Evolutionary conservation across 495 filamentous ascomycete genomes (phyloP).

Genomic region (Hypoxylon fragiforme): DNA sequence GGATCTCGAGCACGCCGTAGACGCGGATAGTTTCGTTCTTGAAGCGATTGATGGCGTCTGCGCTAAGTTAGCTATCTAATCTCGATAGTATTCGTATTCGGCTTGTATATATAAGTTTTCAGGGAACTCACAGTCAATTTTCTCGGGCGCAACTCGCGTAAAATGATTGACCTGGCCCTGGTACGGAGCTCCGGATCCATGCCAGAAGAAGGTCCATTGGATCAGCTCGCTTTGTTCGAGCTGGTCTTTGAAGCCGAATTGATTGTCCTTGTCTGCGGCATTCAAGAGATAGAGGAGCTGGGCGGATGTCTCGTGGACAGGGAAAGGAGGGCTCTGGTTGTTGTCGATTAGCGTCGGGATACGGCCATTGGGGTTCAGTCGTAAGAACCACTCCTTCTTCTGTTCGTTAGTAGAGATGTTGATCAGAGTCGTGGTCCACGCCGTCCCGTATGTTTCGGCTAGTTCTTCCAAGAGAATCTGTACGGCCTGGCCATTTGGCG

Average conservation of each 20-base stretch:
- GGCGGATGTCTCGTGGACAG: constrained; percentile 57
- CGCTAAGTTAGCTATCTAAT: not conserved
- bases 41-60: constrained; percentile 58
- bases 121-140: constrained; percentile 48
- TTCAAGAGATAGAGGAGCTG: constrained; percentile 57
- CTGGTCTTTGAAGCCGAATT: constrained; percentile 50
- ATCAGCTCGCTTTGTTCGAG: constrained; percentile 46
- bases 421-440: constrained; percentile 57
- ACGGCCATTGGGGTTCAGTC: constrained; percentile 54
- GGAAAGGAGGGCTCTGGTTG: constrained; percentile 52
- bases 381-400: constrained; percentile 63
- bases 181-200: constrained; percentile 50
- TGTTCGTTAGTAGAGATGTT: constrained; percentile 60
- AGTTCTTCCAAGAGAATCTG: constrained; percentile 41
- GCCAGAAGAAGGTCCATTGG: constrained; percentile 57
- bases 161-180: constrained; percentile 48
- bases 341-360: constrained; percentile 58
- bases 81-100: not conserved
- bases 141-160: constrained; percentile 45
- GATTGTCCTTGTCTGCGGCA: constrained; percentile 50
- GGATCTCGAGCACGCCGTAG: constrained; percentile 58
- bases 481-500: constrained; percentile 39
- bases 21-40: constrained; percentile 57
- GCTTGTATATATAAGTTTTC: too few relatives aligned
- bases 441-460: constrained; percentile 52